Percentiles rank a stretch among this genome's conserved stretches.
phyloP scores from a whole-genome alignment of 140 eudicot genomes.

The Senecio squalidus region DNA sequence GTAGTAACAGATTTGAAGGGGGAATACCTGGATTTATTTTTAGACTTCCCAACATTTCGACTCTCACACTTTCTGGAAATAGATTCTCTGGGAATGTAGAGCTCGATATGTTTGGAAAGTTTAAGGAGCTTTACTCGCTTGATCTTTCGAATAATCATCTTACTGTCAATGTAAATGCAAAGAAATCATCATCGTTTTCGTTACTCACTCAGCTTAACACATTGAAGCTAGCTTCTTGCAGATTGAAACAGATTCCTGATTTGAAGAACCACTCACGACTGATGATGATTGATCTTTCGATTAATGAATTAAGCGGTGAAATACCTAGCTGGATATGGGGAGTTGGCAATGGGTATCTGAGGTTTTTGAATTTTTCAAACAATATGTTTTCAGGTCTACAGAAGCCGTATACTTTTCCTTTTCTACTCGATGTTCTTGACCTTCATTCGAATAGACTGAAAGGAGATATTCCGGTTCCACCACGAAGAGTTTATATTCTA shows the following conservation, averaged over 20 bases:
- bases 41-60: conserved; percentile 14
- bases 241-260: conserved; percentile 28
- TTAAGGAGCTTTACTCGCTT: conserved; percentile 25
- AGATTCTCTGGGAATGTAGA: conserved; percentile 24
- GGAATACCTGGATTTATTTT: conserved; percentile 34
- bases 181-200: not conserved
- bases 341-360: conserved; percentile 28
- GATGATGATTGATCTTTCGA: conserved; percentile 34
- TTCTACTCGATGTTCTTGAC: conserved; percentile 28
- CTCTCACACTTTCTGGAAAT: conserved; percentile 31
- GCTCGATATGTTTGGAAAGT: conserved; percentile 5
- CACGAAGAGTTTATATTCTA: conserved; percentile 20
- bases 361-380: conserved; percentile 27
- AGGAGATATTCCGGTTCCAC: conserved; percentile 48
- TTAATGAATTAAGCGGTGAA: conserved; percentile 28
- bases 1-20: conserved; percentile 33
- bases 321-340: conserved; percentile 56
- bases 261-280: conserved; percentile 28
- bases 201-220: conserved; percentile 13
- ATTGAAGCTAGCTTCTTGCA: conserved; percentile 41
- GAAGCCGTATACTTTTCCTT: conserved; percentile 28
- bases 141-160: conserved; percentile 41
- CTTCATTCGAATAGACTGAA: conserved; percentile 32
- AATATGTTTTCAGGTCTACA: conserved; percentile 32
- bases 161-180: not conserved